Evolutionary conservation across 2,329 filamentous ascomycete genomes (phyloP), one percentile per base, ranked within the genome.

Genomic region (Cordyceps farinosa): DNA sequence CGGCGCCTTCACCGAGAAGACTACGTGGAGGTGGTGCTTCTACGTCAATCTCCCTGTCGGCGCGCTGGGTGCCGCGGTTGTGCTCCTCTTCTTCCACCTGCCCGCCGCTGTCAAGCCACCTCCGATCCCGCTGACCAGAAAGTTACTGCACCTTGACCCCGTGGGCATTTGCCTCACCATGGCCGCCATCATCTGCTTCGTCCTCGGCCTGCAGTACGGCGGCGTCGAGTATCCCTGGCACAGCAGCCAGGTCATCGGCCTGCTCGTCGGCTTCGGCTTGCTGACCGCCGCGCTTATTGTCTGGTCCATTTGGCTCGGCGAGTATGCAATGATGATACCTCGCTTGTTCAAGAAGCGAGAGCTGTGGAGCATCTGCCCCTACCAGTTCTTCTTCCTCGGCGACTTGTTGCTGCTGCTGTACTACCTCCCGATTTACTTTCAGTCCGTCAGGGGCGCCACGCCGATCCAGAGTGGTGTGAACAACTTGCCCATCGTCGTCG

Each of bases 151-250:
- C 55, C 74, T 75, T 17, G 74, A 76, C 54, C 66, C 72, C 2
- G 56, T 71, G 17, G 73, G 73, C 6, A 72, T 70, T 53, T 22
- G 22, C 22, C 22, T 22, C 22, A 69, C 74, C 56, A 67, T 69
- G 32, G 66, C 65, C 2, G 67, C 76, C 1, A 75, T 79, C 17
- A 69, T 80, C 32, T 79, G 78, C 67, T 74, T 82, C 7, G 67
- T 83, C 1, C 69, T 83, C 13, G 80, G 79, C 6, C 69, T 84
- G 7, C 76, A 82, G 65, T 82, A 75, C 74, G 77, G 76, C 36
- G 77, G 76, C 8, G 72, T 68, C 13, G 67, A 70, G 17, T 72
- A 75, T 44, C n/a, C 71, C 1, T 81, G 79, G 78, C 67, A 69
- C 30, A 69, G 68, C 15, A 65, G 70, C 11, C 69, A 67, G 9